Base-by-base conservation (phyloP, 768 basidiomycete genomes). In the Goffeauzyma gilvescens region DNA sequence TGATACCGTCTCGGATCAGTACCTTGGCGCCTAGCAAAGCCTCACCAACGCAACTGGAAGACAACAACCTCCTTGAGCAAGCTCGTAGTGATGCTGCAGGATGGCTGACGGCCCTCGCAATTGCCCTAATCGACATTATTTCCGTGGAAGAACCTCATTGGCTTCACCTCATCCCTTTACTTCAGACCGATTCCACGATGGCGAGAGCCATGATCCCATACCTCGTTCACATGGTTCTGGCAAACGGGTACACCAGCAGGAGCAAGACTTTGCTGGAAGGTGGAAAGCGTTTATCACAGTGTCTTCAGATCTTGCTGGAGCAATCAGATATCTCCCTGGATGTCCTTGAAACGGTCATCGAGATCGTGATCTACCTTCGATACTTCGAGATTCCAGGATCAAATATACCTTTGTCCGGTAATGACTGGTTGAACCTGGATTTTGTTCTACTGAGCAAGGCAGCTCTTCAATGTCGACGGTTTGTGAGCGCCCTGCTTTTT, bases 401-500 rank as follows among this genome's bases (percentile, higher is more conserved):
- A 1, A 48, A 55, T 5, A 69, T 50, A 9, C 48, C 44, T 12
- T 49, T 63, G 4, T 55, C 48, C 8, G 57, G 53, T 46, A 55
- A 66, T 32, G 20, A n/a, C 6, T 96, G 93, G 93, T 69, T 98
- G 9, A 67, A 72, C 26, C 53, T 95, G 32, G 76, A 90, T 50
- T 83, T 72, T 54, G 57, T 72, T 1, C 65, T 84, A 5, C 70
- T 96, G 18, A 76, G 79, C 8, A 67, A 67, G 48, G 78, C 74
- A 26, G 81, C 89, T 3, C 74, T 83, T 42, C 59, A 66, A 26
- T 86, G 78, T 45, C 81, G 81, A 0, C 76, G 82, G 6, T 93
- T 82, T 58, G 85, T 85, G 4, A 89, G 89, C 0, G 81, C 84
- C 0, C 68, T 95, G 18, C 69, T 96, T 21, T 90, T 89, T 58